Conservation (phyloP, 2,329 filamentous ascomycete species). For the Leptodontidium sp. region DNA sequence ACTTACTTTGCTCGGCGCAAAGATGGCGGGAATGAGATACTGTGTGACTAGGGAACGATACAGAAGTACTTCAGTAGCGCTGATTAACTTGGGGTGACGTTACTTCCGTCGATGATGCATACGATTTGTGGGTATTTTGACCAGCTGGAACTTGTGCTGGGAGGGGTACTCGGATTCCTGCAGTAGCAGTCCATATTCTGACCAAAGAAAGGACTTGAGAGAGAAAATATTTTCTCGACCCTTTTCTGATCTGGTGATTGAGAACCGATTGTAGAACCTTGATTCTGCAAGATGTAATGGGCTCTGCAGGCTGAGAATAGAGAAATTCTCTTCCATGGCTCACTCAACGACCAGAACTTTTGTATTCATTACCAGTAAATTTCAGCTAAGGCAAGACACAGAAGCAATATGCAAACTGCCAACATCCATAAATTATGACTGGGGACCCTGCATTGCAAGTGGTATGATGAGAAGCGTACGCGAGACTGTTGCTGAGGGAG, state of each 20-base stretch:
- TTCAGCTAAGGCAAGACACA: too few species aligned
- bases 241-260: too few species aligned
- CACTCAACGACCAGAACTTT: background rate
- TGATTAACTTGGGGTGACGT: background rate
- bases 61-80: background rate
- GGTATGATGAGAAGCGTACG: background rate
- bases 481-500: background rate
- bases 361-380: too few species aligned
- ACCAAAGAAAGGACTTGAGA: background rate
- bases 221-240: too few species aligned
- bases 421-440: too few species aligned
- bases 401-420: too few species aligned
- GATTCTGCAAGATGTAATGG: too few species aligned
- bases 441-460: background rate
- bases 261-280: too few species aligned
- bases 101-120: conserved; percentile 1
- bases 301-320: background rate
- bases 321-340: background rate
- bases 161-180: background rate
- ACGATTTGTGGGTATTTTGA: background rate
- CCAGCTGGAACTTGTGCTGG: background rate
- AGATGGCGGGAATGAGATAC: background rate
- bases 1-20: too few species aligned
- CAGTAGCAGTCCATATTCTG: background rate
- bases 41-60: background rate